Conservation (phyloP, 257 asterid genomes). For the Solanum pennellii region DNA sequence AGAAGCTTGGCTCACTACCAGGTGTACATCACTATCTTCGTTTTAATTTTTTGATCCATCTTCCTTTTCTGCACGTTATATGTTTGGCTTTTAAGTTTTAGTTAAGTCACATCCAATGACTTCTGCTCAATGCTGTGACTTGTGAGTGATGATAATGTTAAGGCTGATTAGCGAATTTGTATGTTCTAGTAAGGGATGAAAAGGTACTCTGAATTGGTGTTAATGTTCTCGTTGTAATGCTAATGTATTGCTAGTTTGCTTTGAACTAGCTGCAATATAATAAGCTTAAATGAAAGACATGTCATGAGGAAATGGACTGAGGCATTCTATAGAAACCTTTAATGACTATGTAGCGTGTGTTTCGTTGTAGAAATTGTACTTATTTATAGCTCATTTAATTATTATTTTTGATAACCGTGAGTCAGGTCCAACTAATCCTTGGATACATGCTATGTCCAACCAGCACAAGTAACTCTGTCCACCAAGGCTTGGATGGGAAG, state of each 20-base stretch:
- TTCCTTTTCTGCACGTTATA: not conserved
- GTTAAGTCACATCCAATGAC: not conserved
- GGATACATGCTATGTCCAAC: not conserved
- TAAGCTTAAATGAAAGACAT: not conserved
- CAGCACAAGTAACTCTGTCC: not conserved
- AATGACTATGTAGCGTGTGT: not conserved
- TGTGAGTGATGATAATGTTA: not conserved
- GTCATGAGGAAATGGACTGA: not conserved
- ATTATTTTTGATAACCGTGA: not conserved
- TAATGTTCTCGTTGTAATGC: not conserved
- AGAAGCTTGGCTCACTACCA: not conserved
- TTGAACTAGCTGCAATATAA: not conserved
- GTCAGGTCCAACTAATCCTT: not conserved
- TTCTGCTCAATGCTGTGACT: not conserved
- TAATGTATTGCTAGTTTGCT: not conserved
- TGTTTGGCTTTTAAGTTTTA: not conserved
- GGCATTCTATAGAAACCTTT: not conserved
- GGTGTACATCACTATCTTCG: slow-evolving; percentile 26
- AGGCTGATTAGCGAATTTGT: not conserved
- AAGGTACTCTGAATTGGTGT: not conserved
- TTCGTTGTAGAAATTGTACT: not conserved
- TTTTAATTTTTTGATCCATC: not conserved
- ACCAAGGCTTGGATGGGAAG: not conserved
- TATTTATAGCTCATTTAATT: not conserved
- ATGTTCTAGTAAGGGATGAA: not conserved